Conservation (phyloP, 1,139 yeast genomes). For the Debaryomyces udenii region DNA sequence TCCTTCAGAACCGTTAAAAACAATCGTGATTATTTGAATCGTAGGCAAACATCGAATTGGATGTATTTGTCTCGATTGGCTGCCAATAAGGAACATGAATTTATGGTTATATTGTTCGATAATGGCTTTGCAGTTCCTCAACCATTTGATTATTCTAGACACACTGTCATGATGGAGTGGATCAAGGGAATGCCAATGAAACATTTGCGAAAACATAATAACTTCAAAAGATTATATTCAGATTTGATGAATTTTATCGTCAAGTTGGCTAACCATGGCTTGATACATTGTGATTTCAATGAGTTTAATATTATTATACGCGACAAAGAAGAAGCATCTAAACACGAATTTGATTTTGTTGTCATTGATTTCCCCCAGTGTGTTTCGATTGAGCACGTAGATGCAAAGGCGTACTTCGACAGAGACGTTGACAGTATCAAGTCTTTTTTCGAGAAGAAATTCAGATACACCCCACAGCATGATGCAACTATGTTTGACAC, state of each 20-base stretch:
- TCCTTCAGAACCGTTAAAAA: slow-evolving; percentile 91
- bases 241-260: slow-evolving; percentile 88
- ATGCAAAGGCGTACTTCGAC: slow-evolving; percentile 84
- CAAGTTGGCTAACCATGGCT: slow-evolving; percentile 79
- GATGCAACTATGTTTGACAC: slow-evolving; percentile 72
- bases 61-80: slow-evolving; percentile 89
- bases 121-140: slow-evolving; percentile 85
- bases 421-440: slow-evolving; percentile 92
- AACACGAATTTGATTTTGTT: slow-evolving; percentile 66
- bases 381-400: slow-evolving; percentile 87
- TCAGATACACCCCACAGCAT: slow-evolving; percentile 67
- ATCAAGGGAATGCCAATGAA: slow-evolving; percentile 90
- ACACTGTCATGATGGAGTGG: slow-evolving; percentile 90
- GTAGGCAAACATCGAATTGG: slow-evolving; percentile 77
- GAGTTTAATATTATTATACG: slow-evolving; percentile 93
- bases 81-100: slow-evolving; percentile 88
- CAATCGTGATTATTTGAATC: slow-evolving; percentile 86
- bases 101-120: slow-evolving; percentile 72
- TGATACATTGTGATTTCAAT: slow-evolving; percentile 96
- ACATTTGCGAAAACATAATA: slow-evolving; percentile 67
- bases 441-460: slow-evolving; percentile 76
- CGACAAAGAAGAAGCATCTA: slow-evolving; percentile 54
- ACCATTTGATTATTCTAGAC: slow-evolving; percentile 90
- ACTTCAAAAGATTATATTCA: slow-evolving; percentile 72
- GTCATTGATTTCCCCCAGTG: slow-evolving; percentile 99